Base-by-base conservation (phyloP, 495 filamentous ascomycete genomes). In the Neurospora sp. region DNA sequence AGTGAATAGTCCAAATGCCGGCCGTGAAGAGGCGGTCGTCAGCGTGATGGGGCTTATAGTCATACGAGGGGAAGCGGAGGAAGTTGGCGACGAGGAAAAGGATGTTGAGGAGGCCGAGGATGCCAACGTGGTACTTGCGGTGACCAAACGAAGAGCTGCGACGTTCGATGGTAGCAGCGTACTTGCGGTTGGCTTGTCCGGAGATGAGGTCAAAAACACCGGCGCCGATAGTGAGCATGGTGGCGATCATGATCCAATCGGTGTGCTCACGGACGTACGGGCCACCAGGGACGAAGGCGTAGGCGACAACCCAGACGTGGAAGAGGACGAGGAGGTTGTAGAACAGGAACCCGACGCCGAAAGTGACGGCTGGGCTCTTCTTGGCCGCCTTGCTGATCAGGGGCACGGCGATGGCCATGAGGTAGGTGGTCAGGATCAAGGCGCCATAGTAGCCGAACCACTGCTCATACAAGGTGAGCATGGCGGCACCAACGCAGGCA, bases 1-100 rank as follows among this genome's bases (percentile, higher is more conserved):
- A 99, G 85, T 99, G 96, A 70, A 98, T 94, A 1, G 96, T 99
- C 96, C 96, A 99, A 81, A 99, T 98, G 76, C 96, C 96, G 9
- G 93, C 91, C 1, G 96, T 98, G 40, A 96, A 85, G 71, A 94
- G 80, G 78, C 94, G 96, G 74, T 94, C 90, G 61, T 97, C 89
- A 74, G 89, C 88, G 81, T 98, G 94, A 81, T 98, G 93, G 1
- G 96, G 94, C 40, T 87, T 87, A 82, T 97, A 97, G 82, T 98
- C 90, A 79, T 96, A 92, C 12, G 92, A 91, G 1, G 96, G 96
- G 85, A 98, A 97, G 73, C 96, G 92, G n/a, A 96, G 86, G 82
- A 96, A 97, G 11, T 93, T 94, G 70, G 94, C 85, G 27, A 89
- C 88, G 31, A 93, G 85, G 59, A 94, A 91, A 27, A 98, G 85